Evolutionary conservation across 192 early-diverging fungal species (phyloP).

Genomic region (Umbelopsis isabellina): DNA sequence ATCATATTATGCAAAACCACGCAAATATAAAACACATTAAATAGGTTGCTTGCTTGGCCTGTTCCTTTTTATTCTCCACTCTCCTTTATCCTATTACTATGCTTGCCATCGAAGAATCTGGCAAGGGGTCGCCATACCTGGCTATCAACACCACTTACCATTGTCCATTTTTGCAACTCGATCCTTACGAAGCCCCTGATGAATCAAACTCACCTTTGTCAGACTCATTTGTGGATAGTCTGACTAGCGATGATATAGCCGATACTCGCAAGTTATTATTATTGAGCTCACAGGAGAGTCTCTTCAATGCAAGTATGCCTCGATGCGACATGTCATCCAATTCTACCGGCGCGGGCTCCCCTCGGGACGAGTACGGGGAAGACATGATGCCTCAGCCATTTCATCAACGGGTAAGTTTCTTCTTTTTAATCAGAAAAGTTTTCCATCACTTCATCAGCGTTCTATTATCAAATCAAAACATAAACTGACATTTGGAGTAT

Average conservation of each 20-base stretch:
- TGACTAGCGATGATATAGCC: conserved; percentile 9
- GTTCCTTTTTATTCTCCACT: not conserved
- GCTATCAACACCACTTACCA: conserved; percentile 15
- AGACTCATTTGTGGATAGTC: conserved; percentile 18
- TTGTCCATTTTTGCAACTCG: conserved; percentile 1
- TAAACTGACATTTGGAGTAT: not conserved
- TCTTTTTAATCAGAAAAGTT: not conserved
- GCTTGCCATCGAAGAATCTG: conserved; percentile 17
- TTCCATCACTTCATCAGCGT: not conserved
- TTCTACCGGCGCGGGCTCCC: conserved; percentile 16
- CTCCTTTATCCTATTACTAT: conserved; percentile 14
- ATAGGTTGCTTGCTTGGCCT: not conserved
- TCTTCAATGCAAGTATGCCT: conserved; percentile 4
- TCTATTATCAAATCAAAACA: not conserved
- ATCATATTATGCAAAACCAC: not conserved
- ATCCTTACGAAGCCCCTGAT: conserved; percentile 6
- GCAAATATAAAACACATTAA: not conserved
- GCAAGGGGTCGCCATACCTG: conserved; percentile 10
- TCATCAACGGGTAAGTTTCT: conserved; percentile 11
- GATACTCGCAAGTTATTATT: conserved; percentile 12
- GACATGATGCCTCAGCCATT: conserved; percentile 19
- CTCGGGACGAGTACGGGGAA: conserved; percentile 13
- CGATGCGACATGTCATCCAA: conserved; percentile 14
- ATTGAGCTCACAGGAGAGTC: not conserved
- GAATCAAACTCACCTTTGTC: conserved; percentile 17